phyloP scores from a whole-genome alignment of 306 rosid genomes.

The Quillaja saponaria region DNA sequence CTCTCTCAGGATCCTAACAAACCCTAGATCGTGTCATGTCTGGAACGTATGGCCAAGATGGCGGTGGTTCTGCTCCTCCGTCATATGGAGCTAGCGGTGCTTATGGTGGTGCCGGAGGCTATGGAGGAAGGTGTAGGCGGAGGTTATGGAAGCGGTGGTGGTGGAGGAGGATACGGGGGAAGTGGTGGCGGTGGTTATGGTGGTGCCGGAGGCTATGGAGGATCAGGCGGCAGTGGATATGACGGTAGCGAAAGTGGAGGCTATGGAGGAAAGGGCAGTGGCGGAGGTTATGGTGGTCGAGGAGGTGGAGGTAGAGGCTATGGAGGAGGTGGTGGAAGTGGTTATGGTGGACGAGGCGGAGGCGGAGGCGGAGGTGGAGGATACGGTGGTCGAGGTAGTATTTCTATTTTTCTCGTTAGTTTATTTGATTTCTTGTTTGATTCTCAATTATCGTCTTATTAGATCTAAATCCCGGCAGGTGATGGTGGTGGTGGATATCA shows the following conservation, averaged over 20 bases:
- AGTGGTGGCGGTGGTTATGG: constrained; percentile 40
- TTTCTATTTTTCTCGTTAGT: neutral
- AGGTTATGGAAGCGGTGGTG: constrained; percentile 42
- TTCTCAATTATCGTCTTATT: neutral
- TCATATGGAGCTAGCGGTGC: constrained; percentile 63
- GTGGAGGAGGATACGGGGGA: constrained; percentile 44
- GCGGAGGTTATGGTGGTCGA: constrained; percentile 40
- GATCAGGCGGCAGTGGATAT: constrained; percentile 33
- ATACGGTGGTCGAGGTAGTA: constrained; percentile 80
- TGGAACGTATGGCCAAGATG: constrained; percentile 88
- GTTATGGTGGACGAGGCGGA: constrained; percentile 58
- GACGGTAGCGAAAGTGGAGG: constrained; percentile 38
- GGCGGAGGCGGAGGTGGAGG: constrained; percentile 60
- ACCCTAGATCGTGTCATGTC: constrained; percentile 73
- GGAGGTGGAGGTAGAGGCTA: constrained; percentile 45
- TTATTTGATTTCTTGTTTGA: neutral
- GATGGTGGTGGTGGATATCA: constrained; percentile 78
- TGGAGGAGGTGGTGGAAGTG: constrained; percentile 43
- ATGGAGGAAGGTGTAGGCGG: constrained; percentile 44
- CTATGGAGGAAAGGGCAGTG: constrained; percentile 43
- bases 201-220: constrained; percentile 45
- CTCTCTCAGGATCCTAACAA: constrained; percentile 27
- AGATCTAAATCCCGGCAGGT: constrained; percentile 42
- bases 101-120: constrained; percentile 34
- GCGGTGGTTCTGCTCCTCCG: constrained; percentile 70